A percentile compares a stretch with the other conserved stretches of the same genome.
Evolutionary conservation across 1,139 yeast species (phyloP).

Genomic region (Blastobotrys petasosporus): DNA sequence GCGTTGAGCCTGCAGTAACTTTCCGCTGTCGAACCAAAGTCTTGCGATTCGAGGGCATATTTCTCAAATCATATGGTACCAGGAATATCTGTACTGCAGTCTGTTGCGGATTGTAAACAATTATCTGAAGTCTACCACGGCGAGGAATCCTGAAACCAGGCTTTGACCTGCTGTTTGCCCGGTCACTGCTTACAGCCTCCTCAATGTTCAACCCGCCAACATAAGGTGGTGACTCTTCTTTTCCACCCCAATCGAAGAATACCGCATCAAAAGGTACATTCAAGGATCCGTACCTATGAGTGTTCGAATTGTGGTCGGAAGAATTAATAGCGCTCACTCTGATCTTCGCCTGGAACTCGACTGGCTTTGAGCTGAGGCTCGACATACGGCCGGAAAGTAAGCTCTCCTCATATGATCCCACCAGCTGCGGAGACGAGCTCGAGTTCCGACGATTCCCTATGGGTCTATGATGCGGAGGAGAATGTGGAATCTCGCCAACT

Average conservation of each 20-base stretch:
- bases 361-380: slow-evolving; percentile 30
- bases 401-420: slow-evolving; percentile 36
- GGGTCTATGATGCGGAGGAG: no score
- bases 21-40: slow-evolving; percentile 35
- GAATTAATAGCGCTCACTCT: slow-evolving; percentile 26
- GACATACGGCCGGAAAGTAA: slow-evolving; percentile 34
- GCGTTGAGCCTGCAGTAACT: slow-evolving; percentile 16
- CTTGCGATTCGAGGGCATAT: slow-evolving; percentile 29
- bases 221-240: slow-evolving; percentile 35
- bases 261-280: slow-evolving; percentile 31
- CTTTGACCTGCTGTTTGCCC: slow-evolving; percentile 1
- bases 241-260: slow-evolving; percentile 33
- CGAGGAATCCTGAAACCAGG: slow-evolving; percentile 33
- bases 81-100: slow-evolving; percentile 37
- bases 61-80: slow-evolving; percentile 37
- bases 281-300: slow-evolving; percentile 24
- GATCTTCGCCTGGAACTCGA: slow-evolving; percentile 28
- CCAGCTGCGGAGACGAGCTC: slow-evolving; percentile 20
- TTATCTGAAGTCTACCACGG: slow-evolving; percentile 39
- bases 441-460: not conserved
- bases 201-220: slow-evolving; percentile 38
- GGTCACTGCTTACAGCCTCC: slow-evolving; percentile 21
- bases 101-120: slow-evolving; percentile 38
- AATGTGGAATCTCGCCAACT: no score
- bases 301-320: slow-evolving; percentile 24